Evolutionary conservation across 345 rosid species (phyloP).

Genomic region (Moricandia arvensis): DNA sequence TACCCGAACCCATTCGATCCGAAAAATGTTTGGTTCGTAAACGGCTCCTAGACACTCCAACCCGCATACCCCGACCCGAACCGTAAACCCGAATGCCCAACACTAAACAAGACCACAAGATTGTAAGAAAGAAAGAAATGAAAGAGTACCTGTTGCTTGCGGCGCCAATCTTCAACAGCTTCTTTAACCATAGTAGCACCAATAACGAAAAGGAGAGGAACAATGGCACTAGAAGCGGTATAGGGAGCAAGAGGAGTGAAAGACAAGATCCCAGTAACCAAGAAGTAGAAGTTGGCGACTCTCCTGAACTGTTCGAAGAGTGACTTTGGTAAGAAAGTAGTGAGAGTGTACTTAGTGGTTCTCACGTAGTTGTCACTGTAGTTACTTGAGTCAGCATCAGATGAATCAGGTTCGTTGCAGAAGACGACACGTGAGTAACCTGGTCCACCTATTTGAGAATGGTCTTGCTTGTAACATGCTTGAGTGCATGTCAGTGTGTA

Average conservation of each 20-base stretch:
- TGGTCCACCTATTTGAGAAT: constrained; percentile 71
- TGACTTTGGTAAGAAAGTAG: constrained; percentile 85
- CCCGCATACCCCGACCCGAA: background rate
- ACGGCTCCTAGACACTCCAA: background rate
- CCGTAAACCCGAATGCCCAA: background rate
- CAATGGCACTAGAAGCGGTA: constrained; percentile 61
- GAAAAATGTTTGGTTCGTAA: background rate
- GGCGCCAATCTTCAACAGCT: constrained; percentile 81
- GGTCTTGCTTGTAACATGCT: constrained; percentile 63
- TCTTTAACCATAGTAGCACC: constrained; percentile 91
- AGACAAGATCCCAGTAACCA: constrained; percentile 67
- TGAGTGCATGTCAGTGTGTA: constrained; percentile 56
- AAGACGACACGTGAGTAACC: constrained; percentile 82
- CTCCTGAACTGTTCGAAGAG: constrained; percentile 96
- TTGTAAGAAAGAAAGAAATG: background rate
- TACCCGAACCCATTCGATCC: background rate
- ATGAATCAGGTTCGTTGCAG: constrained; percentile 72
- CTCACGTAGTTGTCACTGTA: constrained; percentile 65
- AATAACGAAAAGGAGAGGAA: constrained; percentile 72
- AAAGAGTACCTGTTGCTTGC: constrained; percentile 64
- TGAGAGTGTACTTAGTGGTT: constrained; percentile 73
- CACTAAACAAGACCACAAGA: background rate
- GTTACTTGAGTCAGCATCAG: constrained; percentile 52
- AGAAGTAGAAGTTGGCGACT: constrained; percentile 88
- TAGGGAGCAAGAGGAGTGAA: constrained; percentile 81